phyloP scores from a whole-genome alignment of 768 basidiomycete species.

The Hygrocybe punicea region DNA sequence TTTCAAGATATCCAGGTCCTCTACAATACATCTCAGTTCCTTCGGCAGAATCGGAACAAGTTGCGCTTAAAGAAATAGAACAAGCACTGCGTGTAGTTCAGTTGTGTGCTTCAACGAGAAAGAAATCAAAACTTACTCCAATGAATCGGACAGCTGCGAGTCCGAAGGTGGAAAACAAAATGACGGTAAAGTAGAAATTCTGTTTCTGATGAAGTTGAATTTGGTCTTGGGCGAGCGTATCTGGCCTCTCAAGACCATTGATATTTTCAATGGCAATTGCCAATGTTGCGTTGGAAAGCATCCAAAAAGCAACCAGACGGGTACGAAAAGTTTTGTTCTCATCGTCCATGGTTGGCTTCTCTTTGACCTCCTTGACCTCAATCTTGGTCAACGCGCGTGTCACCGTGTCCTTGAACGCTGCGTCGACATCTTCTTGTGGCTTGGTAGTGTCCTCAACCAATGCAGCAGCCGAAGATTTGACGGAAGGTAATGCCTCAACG shows the following conservation, averaged over 20 bases:
- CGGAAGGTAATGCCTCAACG: conserved; percentile 77
- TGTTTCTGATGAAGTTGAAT: conserved; percentile 40
- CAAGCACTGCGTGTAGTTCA: conserved; percentile 53
- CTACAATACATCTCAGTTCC: conserved; percentile 45
- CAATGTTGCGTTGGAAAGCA: conserved; percentile 62
- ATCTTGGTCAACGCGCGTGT: conserved; percentile 69
- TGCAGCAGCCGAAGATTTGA: conserved; percentile 49
- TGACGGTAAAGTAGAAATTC: conserved; percentile 64
- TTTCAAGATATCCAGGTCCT: not conserved
- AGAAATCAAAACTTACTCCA: conserved; percentile 53
- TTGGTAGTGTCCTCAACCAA: conserved; percentile 75
- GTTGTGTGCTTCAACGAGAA: conserved; percentile 2
- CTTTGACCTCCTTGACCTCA: conserved; percentile 46
- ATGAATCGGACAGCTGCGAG: conserved; percentile 68
- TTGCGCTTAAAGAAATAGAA: conserved; percentile 82
- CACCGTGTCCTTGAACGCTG: conserved; percentile 78
- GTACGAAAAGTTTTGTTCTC: conserved; percentile 83
- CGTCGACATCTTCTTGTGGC: conserved; percentile 75
- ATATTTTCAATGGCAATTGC: conserved; percentile 75
- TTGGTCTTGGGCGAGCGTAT: not conserved
- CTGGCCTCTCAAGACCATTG: conserved; percentile 48
- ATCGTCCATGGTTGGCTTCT: conserved; percentile 75
- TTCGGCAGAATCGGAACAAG: conserved; percentile 77
- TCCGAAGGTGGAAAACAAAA: conserved; percentile 76
- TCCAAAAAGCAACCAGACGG: conserved; percentile 71